These are phyloP conservation scores for Penicillium paradoxum DNA, from an alignment of 495 filamentous ascomycete genomes.

Conservation along the genomic window DNA sequence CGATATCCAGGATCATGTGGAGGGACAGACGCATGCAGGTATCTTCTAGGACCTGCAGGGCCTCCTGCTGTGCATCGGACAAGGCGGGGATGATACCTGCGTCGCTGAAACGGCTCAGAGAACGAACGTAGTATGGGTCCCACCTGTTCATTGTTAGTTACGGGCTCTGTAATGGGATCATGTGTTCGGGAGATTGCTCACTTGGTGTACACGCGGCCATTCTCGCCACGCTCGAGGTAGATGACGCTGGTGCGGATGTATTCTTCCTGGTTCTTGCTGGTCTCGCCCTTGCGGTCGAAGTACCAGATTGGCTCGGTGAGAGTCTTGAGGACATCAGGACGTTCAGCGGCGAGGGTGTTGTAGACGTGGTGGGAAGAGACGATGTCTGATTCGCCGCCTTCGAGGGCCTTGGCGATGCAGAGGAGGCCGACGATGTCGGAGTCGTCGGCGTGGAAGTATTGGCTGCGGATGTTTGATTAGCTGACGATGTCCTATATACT, in stretches of 20 bases:
- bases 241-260: conserved; percentile 71
- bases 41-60: conserved; percentile 59
- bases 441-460: conserved; percentile 78
- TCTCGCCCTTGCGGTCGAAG: conserved; percentile 91
- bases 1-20: conserved; percentile 74
- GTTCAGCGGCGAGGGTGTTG: conserved; percentile 68
- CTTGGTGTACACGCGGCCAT: conserved; percentile 53
- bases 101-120: conserved; percentile 61
- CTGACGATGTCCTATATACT: no score
- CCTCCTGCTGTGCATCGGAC: conserved; percentile 57
- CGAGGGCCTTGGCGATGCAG: conserved; percentile 70
- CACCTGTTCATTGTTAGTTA: conserved; percentile 48
- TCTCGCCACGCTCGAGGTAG: conserved; percentile 58
- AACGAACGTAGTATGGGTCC: conserved; percentile 76
- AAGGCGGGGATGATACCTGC: conserved; percentile 62
- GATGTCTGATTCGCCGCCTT: conserved; percentile 83
- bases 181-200: conserved; percentile 11
- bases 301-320: conserved; percentile 81
- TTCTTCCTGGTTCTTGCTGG: conserved; percentile 64
- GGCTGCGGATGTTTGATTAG: conserved; percentile 17
- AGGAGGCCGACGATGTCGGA: conserved; percentile 80
- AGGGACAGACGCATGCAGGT: conserved; percentile 60
- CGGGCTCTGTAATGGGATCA: neutral
- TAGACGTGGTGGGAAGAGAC: conserved; percentile 76
- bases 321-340: conserved; percentile 72